Conservation (phyloP, 345 rosid species). For the Linum usitatissimum region DNA sequence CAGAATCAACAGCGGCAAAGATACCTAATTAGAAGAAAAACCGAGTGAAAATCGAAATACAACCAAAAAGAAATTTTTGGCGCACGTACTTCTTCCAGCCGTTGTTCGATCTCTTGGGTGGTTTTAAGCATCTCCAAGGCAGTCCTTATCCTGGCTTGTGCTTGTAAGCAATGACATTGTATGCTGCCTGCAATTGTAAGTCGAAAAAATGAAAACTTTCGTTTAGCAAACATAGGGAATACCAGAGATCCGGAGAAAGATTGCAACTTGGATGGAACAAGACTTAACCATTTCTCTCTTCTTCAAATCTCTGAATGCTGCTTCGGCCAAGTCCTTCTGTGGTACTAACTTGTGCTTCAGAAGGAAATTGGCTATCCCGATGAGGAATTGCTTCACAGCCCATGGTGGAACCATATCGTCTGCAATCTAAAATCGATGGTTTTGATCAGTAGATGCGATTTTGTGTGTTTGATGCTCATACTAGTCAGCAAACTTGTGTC, state of each 20-base stretch:
- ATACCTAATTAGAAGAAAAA: constrained; percentile 33
- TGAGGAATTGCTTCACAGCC: constrained; percentile 45
- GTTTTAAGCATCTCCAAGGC: constrained; percentile 72
- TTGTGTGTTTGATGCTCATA: not conserved
- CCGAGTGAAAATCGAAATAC: not conserved
- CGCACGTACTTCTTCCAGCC: constrained; percentile 42
- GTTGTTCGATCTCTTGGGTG: constrained; percentile 61
- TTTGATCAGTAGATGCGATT: constrained; percentile 8
- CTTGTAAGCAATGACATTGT: constrained; percentile 66
- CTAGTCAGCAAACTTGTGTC: constrained; percentile 1
- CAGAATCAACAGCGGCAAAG: constrained; percentile 64
- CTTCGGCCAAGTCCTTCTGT: constrained; percentile 72
- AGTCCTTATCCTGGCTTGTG: constrained; percentile 67
- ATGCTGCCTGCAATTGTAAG: constrained; percentile 40
- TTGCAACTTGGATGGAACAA: not conserved
- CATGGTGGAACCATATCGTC: constrained; percentile 75
- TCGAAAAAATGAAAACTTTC: not conserved
- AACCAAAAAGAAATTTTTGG: not conserved
- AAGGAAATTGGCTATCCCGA: constrained; percentile 57
- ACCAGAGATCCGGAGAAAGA: not conserved
- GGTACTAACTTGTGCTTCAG: constrained; percentile 86
- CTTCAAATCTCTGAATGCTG: constrained; percentile 51
- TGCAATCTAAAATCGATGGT: constrained; percentile 47
- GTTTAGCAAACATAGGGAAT: not conserved
- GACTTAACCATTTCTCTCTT: constrained; percentile 51